Evolutionary conservation across 768 basidiomycete species (phyloP), one percentile per base, ranked within the genome.

Genomic region (Podaxis mareebaensis): DNA sequence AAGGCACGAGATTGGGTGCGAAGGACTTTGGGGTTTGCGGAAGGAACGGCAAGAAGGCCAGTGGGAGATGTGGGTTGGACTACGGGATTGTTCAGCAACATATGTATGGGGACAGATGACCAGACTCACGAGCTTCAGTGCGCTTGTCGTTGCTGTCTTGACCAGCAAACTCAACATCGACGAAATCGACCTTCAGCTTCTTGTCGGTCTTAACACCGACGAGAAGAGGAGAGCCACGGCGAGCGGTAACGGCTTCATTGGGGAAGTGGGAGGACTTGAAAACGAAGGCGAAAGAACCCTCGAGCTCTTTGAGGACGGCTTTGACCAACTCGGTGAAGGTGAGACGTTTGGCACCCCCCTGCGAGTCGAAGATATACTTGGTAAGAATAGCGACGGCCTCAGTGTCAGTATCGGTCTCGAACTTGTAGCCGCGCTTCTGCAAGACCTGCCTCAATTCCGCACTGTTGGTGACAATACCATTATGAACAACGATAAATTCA

Each of bases 131-230:
- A 65, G 74, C 66, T 26, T 82, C 80, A 53, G 75, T 69, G 64
- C 76, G 74, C 3, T 68, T 76, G 59, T 78, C 78, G 44, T 73
- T 79, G 69, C 69, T 79, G 66, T 92, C 90, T 49, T 91, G 85
- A 44, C 89, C 88, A 38, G 91, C 88, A 70, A 99, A 88, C 75
- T 99, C 96, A 61, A 99, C 97, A 77, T 99, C 97, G 53, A 99
- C 96, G 69, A 99, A 99, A 79, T 99, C 97, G 42, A 99, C 96
- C 83, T 99, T 99, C 71, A 99, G 85, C 78, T 99, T 99, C 85
- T 97, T 96, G 75, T 99, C 96, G 17, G 97, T 99, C 89, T 99
- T 99, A 73, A 99, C 96, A 79, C 97, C 97, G 71, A 99, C 87
- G 63, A 99, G 78, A 33, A 99, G 87, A 30, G 97, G 97, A 13